phyloP scores from a whole-genome alignment of 164 flowering plant species.

The Stephania japonica region DNA sequence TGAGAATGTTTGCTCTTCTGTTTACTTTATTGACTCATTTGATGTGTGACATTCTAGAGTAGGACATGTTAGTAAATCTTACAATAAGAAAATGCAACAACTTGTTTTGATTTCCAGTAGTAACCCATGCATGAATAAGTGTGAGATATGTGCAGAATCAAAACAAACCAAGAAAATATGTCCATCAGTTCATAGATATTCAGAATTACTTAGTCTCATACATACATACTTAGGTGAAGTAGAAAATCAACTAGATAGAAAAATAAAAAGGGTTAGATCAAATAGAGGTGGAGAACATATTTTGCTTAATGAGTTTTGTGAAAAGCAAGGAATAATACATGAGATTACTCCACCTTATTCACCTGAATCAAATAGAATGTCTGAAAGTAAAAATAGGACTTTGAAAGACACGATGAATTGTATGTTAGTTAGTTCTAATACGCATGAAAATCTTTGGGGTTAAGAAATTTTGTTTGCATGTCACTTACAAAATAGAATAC shows the following conservation, averaged over 20 bases:
- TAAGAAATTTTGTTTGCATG: no score
- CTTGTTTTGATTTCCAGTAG: not conserved
- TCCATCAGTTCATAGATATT: no score
- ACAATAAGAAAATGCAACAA: not conserved
- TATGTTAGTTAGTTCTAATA: not conserved
- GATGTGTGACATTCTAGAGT: not conserved
- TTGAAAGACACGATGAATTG: not conserved
- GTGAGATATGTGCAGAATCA: no score
- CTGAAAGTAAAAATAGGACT: constrained; percentile 3
- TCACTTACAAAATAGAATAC: no score
- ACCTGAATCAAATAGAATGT: constrained; percentile 7
- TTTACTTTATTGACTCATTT: not conserved
- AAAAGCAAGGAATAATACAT: not conserved
- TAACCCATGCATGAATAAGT: no score
- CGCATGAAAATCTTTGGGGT: no score
- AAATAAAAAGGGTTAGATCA: not conserved
- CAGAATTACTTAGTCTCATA: no score
- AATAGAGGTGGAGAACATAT: constrained; percentile 1
- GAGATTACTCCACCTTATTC: not conserved
- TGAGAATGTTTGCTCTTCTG: not conserved
- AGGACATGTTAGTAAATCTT: constrained; percentile 2
- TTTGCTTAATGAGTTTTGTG: not conserved
- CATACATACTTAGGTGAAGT: not conserved
- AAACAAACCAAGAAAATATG: no score
- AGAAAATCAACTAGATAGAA: not conserved